Base-by-base conservation (phyloP, 306 rosid genomes). In the Rosa lucieae region DNA sequence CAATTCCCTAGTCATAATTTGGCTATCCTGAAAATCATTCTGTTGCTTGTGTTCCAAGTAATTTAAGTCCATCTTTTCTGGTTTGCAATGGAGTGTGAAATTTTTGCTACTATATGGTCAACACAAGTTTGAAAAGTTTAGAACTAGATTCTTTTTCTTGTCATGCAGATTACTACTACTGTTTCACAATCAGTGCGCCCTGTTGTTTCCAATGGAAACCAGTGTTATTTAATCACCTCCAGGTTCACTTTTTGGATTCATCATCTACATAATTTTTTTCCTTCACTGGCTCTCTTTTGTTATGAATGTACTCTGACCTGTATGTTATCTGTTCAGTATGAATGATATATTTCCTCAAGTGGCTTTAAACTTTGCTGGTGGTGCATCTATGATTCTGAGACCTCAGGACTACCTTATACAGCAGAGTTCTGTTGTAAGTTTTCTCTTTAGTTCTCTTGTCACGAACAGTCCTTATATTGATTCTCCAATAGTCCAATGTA, bases 351-450 rank as follows among this genome's bases (percentile, higher is more conserved):
- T 96, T 82, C 99, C 99, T 58, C 93, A 82, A 88, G 99, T 90
- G 74, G 90, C 91, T 85, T 87, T 96, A 78, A 93, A 96, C 89
- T 96, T 96, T 80, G 94, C 92, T 32, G 94, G 92, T 5, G 91
- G 93, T 14, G 97, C 96, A 53, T 81, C 96, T 15, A 49, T 96
- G 93, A 48, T 72, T 87, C 82, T 96, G 78, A 84, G 91, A 80
- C 96, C 99, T 61, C 93, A 91, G 79, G 99, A 96, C 84, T 96
- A 96, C 82, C 97, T 96, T 76, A 79, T 93, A 81, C 96, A 90
- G 84, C 97, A 96, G 77, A 88, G 35, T 86, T 91, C 91, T 72
- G 84, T 82, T 82, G 99, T 96, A 84, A 90, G 99, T 85, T 76
- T 80, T 77, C 10, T 20, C 23, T 46, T 61, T 76, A 58, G 14